These are phyloP conservation scores for Cenchrus purpureus DNA, from an alignment of 176 grass and related monocot genomes.

Conservation along the genomic window DNA sequence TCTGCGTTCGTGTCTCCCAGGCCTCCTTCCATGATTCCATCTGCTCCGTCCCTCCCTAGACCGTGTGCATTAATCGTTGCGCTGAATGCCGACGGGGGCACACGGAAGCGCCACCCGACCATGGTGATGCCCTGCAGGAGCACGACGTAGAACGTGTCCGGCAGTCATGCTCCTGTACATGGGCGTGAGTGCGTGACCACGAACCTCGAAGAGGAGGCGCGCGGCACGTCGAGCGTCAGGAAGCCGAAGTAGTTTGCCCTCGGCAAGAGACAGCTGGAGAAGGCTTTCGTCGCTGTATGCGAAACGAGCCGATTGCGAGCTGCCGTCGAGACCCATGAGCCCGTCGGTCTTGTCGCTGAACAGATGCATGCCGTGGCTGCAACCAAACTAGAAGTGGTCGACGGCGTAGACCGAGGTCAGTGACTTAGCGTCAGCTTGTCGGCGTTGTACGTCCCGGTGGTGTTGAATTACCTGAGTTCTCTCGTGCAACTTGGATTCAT, in stretches of 20 bases:
- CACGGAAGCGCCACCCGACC: conserved; percentile 31
- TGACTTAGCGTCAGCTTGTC: background rate
- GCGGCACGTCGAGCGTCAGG: background rate
- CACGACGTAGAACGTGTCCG: background rate
- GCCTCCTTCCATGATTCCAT: no score
- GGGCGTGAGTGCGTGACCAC: background rate
- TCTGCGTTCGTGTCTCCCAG: no score
- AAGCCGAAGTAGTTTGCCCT: background rate
- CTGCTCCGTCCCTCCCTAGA: no score
- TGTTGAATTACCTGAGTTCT: no score
- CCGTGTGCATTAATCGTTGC: background rate
- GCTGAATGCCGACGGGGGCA: conserved; percentile 20
- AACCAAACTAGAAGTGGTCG: background rate
- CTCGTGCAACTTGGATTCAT: no score
- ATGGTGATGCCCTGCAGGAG: conserved; percentile 41
- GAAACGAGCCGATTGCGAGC: background rate
- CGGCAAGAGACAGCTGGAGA: background rate
- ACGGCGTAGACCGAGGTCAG: background rate
- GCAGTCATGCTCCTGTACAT: background rate
- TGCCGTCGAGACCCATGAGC: background rate
- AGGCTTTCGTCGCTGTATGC: background rate
- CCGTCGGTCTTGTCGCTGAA: background rate
- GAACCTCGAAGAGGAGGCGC: background rate
- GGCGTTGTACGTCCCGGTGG: background rate
- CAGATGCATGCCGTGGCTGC: background rate